A percentile compares a stretch with the other conserved stretches of the same genome.
Evolutionary conservation across 2,329 filamentous ascomycete genomes (phyloP).

Genomic region (Amylocarpus encephaloides): DNA sequence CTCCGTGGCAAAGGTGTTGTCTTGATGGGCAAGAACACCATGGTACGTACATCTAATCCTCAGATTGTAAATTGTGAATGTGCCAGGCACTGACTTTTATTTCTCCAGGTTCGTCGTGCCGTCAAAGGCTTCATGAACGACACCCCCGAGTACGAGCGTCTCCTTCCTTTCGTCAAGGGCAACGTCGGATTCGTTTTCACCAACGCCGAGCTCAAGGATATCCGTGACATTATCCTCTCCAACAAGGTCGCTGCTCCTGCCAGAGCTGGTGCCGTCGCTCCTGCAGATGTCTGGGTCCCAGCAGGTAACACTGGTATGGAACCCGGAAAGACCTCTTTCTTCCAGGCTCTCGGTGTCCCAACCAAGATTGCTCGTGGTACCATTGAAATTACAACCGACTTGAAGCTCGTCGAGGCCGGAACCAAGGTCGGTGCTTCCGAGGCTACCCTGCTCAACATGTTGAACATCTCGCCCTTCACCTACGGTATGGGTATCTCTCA

Average conservation of each 20-base stretch:
- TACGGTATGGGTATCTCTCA: constrained; percentile 96
- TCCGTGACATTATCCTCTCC: constrained; percentile 87
- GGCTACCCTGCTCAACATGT: constrained; percentile 97
- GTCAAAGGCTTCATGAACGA: constrained; percentile 90
- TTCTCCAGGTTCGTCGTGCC: constrained; percentile 76
- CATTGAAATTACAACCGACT: constrained; percentile 97
- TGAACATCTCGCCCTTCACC: constrained; percentile 99
- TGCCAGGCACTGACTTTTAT: constrained; percentile 11
- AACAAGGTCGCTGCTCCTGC: constrained; percentile 98
- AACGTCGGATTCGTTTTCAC: constrained; percentile 99
- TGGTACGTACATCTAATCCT: constrained; percentile 51
- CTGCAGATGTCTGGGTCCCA: constrained; percentile 87
- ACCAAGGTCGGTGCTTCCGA: constrained; percentile 97
- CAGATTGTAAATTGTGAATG: not conserved
- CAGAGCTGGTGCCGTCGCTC: constrained; percentile 94
- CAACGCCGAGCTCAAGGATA: constrained; percentile 87
- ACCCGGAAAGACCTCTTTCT: constrained; percentile 99
- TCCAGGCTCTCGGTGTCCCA: constrained; percentile 99
- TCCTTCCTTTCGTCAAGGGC: constrained; percentile 91
- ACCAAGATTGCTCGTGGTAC: constrained; percentile 99
- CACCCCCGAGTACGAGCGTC: constrained; percentile 94
- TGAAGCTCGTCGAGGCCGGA: constrained; percentile 93
- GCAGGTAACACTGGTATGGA: constrained; percentile 99
- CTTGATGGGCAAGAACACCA: constrained; percentile 99
- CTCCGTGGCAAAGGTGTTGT: constrained; percentile 91